phyloP scores from a whole-genome alignment of 2,329 filamentous ascomycete genomes.

The Mariannaea elegans region DNA sequence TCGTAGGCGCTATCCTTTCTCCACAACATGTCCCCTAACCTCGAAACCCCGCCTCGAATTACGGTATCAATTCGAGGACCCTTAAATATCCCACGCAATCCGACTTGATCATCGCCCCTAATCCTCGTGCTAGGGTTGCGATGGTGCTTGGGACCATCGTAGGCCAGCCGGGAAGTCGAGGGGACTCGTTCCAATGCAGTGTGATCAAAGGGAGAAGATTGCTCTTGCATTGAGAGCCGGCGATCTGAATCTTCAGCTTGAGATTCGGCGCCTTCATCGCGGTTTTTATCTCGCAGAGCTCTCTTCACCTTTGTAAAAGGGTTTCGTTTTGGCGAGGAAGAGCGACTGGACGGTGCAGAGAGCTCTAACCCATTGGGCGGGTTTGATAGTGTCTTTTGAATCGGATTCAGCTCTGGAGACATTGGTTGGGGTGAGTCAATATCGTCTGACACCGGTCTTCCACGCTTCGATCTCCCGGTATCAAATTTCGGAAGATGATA shows the following conservation, averaged over 20 bases:
- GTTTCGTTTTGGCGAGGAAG: conserved; percentile 70
- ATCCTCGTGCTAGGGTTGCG: conserved; percentile 59
- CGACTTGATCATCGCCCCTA: conserved; percentile 45
- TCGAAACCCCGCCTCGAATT: conserved; percentile 67
- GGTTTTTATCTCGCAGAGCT: conserved; percentile 64
- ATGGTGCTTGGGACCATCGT: conserved; percentile 59
- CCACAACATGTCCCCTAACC: conserved; percentile 66
- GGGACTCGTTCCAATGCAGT: conserved; percentile 42
- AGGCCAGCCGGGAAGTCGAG: conserved; percentile 47
- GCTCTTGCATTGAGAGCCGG: conserved; percentile 40
- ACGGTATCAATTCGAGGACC: conserved; percentile 77
- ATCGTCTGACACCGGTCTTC: conserved; percentile 52
- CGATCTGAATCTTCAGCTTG: conserved; percentile 43
- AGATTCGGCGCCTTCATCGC: conserved; percentile 51
- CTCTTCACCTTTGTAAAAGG: conserved; percentile 64
- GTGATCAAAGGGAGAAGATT: conserved; percentile 36
- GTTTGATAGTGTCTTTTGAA: conserved; percentile 59
- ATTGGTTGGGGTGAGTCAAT: conserved; percentile 57
- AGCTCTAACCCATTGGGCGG: conserved; percentile 70
- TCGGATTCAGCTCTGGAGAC: conserved; percentile 61
- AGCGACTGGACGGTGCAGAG: conserved; percentile 70
- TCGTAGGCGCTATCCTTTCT: conserved; percentile 56
- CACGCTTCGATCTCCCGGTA: conserved; percentile 57
- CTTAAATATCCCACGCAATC: conserved; percentile 76
- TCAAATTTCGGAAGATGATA: conserved; percentile 51